Conservation (phyloP, 768 basidiomycete species). For the Auricularia auricula-judae region DNA sequence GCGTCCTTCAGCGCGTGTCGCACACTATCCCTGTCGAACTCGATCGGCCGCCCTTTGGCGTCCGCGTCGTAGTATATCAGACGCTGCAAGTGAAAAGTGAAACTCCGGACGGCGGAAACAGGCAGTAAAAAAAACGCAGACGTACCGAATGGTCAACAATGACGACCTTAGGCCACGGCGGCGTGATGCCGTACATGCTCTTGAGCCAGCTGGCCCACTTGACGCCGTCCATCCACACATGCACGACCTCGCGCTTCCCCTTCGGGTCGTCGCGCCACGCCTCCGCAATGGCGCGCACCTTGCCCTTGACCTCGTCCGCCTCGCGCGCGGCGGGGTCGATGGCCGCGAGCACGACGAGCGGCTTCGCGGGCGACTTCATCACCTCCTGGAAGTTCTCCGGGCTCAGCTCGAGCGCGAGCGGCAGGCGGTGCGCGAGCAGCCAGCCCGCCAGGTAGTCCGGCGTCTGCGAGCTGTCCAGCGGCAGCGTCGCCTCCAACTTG, state of each 20-base stretch:
- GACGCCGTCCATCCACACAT: conserved; percentile 81
- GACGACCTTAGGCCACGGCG: conserved; percentile 32
- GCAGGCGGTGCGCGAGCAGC: conserved; percentile 61
- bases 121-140: neutral
- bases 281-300: conserved; percentile 40
- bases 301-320: conserved; percentile 31
- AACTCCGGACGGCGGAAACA: neutral
- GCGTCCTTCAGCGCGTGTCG: conserved; percentile 64
- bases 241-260: conserved; percentile 53
- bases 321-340: neutral
- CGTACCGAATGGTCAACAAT: conserved; percentile 72
- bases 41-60: conserved; percentile 38
- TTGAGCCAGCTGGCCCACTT: conserved; percentile 86
- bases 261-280: conserved; percentile 40
- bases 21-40: conserved; percentile 44
- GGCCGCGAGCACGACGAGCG: conserved; percentile 70
- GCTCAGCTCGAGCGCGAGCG: conserved; percentile 61
- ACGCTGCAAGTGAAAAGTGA: conserved; percentile 27
- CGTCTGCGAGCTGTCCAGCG: neutral
- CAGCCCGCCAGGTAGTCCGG: conserved; percentile 35
- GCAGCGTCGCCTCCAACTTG: conserved; percentile 34
- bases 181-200: conserved; percentile 72
- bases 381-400: conserved; percentile 72
- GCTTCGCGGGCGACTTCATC: conserved; percentile 68
- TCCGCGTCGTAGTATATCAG: conserved; percentile 72